Evolutionary conservation across 2,329 filamentous ascomycete genomes (phyloP), one percentile per base, ranked within the genome.

Genomic region (Nemania sp.): DNA sequence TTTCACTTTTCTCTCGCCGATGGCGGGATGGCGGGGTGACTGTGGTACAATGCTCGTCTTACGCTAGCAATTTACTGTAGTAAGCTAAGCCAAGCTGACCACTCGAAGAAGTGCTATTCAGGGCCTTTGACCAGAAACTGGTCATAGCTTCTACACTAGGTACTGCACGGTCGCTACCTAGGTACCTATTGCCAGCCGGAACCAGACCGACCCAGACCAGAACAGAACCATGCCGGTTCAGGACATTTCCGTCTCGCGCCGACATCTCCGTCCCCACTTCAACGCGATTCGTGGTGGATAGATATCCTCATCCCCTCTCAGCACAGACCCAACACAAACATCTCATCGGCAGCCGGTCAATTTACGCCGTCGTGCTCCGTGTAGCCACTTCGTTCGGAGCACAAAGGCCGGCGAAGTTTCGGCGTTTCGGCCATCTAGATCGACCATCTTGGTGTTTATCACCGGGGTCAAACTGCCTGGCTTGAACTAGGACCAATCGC

Each of bases 1-100:
- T 22, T 22, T 43, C 52, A 5, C 41, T 26, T 57, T 49, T 57
- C 53, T 63, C 26, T n/a, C 61, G 61, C 61, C 61, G 61, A 64
- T 64, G 53, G 61, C 61, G 53, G 61, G 52, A 35, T 41, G 35
- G 43, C 15, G 53, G 53, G n/a, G 53, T 11, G 18, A 22, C 26
- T 20, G 29, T 24, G 29, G 29, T 22, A 51, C 29, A 38, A 15
- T 54, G 53, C 29, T 55, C n/a, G 13, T 55, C 32, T 38, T 32
- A 55, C 53, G 29, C 53, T 41, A 55, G 53, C 53, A 55, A 55
- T 55, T 38, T 55, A 55, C n/a, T n/a, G n/a, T n/a, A n/a, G 53
- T 55, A 55, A 55, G 53, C 53, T 32, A 29, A 29, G 49, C 26
- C 6, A 45, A n/a, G n/a, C 13, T 45, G 15, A 15, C 41, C n/a